Evolutionary conservation across 805 yeast genomes (phyloP).

Genomic region (Kockiozyma suomiensis): DNA sequence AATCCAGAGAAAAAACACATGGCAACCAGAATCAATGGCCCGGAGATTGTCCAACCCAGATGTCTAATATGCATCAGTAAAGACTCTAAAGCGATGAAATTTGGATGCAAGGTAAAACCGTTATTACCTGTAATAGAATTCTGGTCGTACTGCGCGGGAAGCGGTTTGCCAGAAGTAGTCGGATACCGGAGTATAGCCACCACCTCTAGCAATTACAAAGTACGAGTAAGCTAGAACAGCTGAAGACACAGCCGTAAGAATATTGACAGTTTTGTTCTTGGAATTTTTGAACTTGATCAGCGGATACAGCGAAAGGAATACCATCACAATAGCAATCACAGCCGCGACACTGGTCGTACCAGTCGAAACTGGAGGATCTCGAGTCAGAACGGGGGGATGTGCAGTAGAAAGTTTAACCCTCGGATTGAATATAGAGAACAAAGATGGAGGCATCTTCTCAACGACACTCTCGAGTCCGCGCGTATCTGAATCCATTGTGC

Average conservation of each 20-base stretch:
- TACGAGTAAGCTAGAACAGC: neutral
- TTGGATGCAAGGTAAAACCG: neutral
- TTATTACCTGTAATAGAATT: neutral
- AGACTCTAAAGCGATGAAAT: no score
- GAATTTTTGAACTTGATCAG: neutral
- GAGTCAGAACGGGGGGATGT: neutral
- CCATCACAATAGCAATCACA: neutral
- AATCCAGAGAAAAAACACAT: neutral
- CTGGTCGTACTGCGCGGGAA: neutral
- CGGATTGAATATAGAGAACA: neutral
- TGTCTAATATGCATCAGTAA: neutral
- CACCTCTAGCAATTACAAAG: neutral
- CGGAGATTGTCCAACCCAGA: neutral
- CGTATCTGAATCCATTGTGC: no score
- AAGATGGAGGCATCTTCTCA: neutral
- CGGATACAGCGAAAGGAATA: neutral
- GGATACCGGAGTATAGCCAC: neutral
- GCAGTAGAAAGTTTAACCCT: neutral
- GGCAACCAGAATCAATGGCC: neutral
- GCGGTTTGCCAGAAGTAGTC: neutral
- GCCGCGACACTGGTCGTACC: neutral
- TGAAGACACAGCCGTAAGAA: neutral
- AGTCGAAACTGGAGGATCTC: neutral
- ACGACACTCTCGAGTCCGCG: no score
- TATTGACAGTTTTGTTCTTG: neutral